Evolutionary conservation across 2,329 filamentous ascomycete species (phyloP).

Genomic region (Cladosporium sphaerospermum): DNA sequence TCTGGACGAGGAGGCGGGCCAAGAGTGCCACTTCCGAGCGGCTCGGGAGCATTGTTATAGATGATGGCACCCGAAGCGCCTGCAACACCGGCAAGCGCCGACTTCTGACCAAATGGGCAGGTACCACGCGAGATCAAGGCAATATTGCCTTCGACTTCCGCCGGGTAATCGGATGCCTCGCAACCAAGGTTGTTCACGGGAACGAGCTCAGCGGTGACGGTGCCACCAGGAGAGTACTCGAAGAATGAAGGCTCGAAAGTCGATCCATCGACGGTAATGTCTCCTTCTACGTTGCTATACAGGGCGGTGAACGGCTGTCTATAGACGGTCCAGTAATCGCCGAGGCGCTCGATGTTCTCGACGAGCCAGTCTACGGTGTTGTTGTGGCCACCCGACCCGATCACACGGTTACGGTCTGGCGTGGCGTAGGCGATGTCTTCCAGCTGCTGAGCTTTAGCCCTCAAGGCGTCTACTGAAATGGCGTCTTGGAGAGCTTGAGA

Average conservation of each 20-base stretch:
- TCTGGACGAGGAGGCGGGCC: slow-evolving; percentile 52
- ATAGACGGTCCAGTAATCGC: slow-evolving; percentile 55
- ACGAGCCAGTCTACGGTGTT: slow-evolving; percentile 35
- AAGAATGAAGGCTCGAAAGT: slow-evolving; percentile 55
- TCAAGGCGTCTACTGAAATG: slow-evolving; percentile 12
- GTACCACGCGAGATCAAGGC: slow-evolving; percentile 64
- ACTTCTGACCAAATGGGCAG: slow-evolving; percentile 68
- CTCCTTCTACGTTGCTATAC: slow-evolving; percentile 29
- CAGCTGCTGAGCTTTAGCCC: slow-evolving; percentile 25
- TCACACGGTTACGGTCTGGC: slow-evolving; percentile 32
- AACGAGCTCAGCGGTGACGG: slow-evolving; percentile 50
- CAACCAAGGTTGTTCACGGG: slow-evolving; percentile 59
- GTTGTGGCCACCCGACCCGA: slow-evolving; percentile 34
- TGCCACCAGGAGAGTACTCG: slow-evolving; percentile 60
- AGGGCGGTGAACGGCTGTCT: slow-evolving; percentile 38
- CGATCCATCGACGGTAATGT: slow-evolving; percentile 50
- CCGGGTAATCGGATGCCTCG: slow-evolving; percentile 56
- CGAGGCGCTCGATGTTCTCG: slow-evolving; percentile 37
- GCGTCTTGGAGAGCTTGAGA: slow-evolving; percentile 10
- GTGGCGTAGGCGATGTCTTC: slow-evolving; percentile 35
- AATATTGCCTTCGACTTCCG: slow-evolving; percentile 54
- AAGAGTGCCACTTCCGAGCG: slow-evolving; percentile 52
- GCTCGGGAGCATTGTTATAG: slow-evolving; percentile 64
- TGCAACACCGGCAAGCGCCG: slow-evolving; percentile 58
- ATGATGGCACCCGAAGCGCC: slow-evolving; percentile 66